Base-by-base conservation (phyloP, 805 yeast genomes). In the Metschnikowia amazonensis region DNA sequence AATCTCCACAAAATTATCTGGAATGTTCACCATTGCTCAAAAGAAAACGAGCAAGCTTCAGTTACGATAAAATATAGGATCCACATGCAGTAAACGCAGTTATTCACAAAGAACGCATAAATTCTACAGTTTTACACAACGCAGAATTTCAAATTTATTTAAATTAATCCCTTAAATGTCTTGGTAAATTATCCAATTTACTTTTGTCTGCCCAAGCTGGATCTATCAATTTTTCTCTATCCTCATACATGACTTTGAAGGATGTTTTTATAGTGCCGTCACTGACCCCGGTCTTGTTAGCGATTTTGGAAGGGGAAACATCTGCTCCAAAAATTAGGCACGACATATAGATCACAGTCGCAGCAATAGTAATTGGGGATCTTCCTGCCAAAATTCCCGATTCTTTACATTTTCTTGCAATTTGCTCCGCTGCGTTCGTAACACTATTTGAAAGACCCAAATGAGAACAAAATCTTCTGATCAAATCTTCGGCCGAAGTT, bases 191-290 rank as follows among this genome's bases (percentile, higher is more conserved):
- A 49, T 76, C 80, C 56, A 82, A 54, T 42, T 76, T 74, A 6
- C 87, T 88, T n/a, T 76, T 68, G 48, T 78, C 81, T 33, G 83
- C 62, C 95, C 95, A 86, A 47, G 71, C 69, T 20, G 85, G 86
- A 58, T 87, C 92, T n/a, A 89, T 76, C 38, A 89, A 75, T 55
- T 65, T 63, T 33, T 67, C 71, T 56, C 78, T 79, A 49, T 85
- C 88, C 50, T 86, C 89, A 60, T 79, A 84, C 66, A 94, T 71
- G 35, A 83, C 82, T 63, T 86, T 86, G 63, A 89, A 94, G 36
- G 94, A 83, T 1, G 97, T 87, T 65, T 94, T 89, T 57, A 94
- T 90, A 1, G 99, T 94, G 55, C 98, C 97, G 62, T 94, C 99
- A 58, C 96, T 86, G 16, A 94, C 98, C 56, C 97, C 98, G 14